Percentiles rank a stretch among this genome's conserved stretches.
These are phyloP conservation scores for Wickerhamomyces bovis DNA, from an alignment of 805 yeast genomes.

Conservation along the genomic window DNA sequence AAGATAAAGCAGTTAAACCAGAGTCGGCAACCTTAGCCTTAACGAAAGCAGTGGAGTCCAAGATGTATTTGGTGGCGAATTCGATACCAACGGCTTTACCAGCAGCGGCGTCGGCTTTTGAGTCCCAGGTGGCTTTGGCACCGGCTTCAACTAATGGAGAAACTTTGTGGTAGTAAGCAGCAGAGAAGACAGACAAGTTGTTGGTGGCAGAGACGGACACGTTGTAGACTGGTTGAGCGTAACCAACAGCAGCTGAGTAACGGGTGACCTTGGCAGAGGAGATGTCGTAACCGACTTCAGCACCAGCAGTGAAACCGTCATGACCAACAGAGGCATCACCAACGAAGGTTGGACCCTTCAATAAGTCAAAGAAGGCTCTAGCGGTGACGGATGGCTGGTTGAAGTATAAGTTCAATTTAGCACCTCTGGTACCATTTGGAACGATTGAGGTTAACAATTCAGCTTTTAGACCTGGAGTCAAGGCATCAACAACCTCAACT, in stretches of 20 bases:
- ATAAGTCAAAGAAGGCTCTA: conserved; percentile 88
- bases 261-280: conserved; percentile 87
- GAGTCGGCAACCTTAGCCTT: conserved; percentile 97
- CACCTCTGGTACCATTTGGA: conserved; percentile 82
- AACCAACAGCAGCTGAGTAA: conserved; percentile 91
- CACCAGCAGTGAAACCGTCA: conserved; percentile 96
- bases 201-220: conserved; percentile 73
- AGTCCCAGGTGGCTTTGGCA: conserved; percentile 95
- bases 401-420: conserved; percentile 86
- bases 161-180: conserved; percentile 96
- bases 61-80: conserved; percentile 90
- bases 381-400: conserved; percentile 90
- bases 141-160: conserved; percentile 91
- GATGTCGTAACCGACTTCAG: conserved; percentile 95
- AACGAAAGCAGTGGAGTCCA: conserved; percentile 83
- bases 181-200: conserved; percentile 84
- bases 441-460: conserved; percentile 83
- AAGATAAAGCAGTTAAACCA: conserved; percentile 89
- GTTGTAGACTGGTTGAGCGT: conserved; percentile 82
- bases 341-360: conserved; percentile 92
- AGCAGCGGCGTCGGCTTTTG: conserved; percentile 60
- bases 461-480: conserved; percentile 92
- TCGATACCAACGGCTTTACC: conserved; percentile 83
- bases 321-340: conserved; percentile 95
- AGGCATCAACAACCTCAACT: conserved; percentile 84